Base-by-base conservation (phyloP, 1,284 basidiomycete species). In the Puccinia hordei region DNA sequence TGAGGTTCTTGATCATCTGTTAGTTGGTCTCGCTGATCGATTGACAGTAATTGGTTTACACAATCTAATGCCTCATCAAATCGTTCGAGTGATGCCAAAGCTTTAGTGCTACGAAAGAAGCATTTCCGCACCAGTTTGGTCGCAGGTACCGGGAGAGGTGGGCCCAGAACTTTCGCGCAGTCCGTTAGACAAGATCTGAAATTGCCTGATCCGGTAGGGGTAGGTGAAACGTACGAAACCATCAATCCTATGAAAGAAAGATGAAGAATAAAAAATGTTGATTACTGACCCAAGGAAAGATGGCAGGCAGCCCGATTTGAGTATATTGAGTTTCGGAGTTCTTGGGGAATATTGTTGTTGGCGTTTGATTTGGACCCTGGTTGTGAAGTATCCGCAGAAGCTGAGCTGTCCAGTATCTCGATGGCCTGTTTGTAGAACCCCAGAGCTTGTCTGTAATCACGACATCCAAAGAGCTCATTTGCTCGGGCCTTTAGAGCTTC, bases 241-340 rank as follows among this genome's bases (percentile, higher is more conserved):
- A 57, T 68, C 33, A 72, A 38, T 30, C 38, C 8, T 35, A 44
- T 51, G 38, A 61, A 44, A 46, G 41, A 3, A 1, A 68, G 22
- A 49, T 68, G 12, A 41, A 41, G 12, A 6, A 41, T 6, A 41
- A 4, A 9, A 4, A 68, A 15, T 49, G 3, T 49, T n/a, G 13
- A 27, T n/a, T 35, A 44, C 75, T 24, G 49, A 72, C 77, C 77
- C 22, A 79, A 57, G 35, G 77, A 33, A 72, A 79, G 77, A 79
- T 79, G 77, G 46, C 77, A 79, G n/a, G 77, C 77, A 35, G 77
- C 77, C 24, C 77, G 66, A 44, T 79, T 79, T 19, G 77, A 71
- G 19, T 55, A 51, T 53, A 79, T 44, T 10, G 68, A 69, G 27
- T 49, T 59, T 24, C 27, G 22, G 2, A 49, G 33, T n/a, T 57